Base-by-base conservation (phyloP, 1,284 basidiomycete species). In the Apiotrichum domesticum region DNA sequence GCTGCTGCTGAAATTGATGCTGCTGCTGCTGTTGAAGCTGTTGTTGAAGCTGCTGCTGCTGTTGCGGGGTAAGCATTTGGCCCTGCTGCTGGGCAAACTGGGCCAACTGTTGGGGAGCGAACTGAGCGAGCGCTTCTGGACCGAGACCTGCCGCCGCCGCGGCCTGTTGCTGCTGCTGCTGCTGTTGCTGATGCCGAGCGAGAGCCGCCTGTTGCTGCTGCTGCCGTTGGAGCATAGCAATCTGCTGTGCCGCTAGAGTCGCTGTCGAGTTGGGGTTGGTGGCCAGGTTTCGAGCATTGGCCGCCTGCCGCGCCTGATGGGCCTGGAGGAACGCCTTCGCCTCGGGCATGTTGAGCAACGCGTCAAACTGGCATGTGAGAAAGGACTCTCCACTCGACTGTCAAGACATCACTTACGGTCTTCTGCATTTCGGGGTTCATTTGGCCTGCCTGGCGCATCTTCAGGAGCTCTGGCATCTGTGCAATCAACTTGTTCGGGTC, bases 211-310 rank as follows among this genome's bases (percentile, higher is more conserved):
- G 55, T 5, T 45, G 54, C n/a, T 59, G 57, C 40, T 59, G 58
- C 43, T 64, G 62, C 9, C 53, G 48, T 29, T 64, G 61, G 10
- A 61, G 54, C 39, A 61, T 61, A 6, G 57, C 61, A 4, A 62
- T 57, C 54, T 63, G 61, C 55, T 65, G 63, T 3, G 58, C 62
- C 13, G 64, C 63, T 9, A 67, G 59, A 15, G 62, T 57, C 29
- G 60, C 59, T 0, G 65, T 59, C 40, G 52, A 33, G 46, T 48
- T 52, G n/a, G 55, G 21, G 40, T 53, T 54, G 6, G 53, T 50
- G 11, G 46, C 55, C 10, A 60, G 53, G 51, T 50, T 48, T n/a
- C 40, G 48, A 8, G 32, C 50, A 7, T 41, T 40, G 14, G 39
- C 37, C n/a, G 48, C 48, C 10, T 61, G 63, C 8, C 58, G 57